Percentiles rank a stretch among this genome's conserved stretches.
These are phyloP conservation scores for Ilyonectria robusta DNA, from an alignment of 2,329 filamentous ascomycete species.

Conservation along the genomic window DNA sequence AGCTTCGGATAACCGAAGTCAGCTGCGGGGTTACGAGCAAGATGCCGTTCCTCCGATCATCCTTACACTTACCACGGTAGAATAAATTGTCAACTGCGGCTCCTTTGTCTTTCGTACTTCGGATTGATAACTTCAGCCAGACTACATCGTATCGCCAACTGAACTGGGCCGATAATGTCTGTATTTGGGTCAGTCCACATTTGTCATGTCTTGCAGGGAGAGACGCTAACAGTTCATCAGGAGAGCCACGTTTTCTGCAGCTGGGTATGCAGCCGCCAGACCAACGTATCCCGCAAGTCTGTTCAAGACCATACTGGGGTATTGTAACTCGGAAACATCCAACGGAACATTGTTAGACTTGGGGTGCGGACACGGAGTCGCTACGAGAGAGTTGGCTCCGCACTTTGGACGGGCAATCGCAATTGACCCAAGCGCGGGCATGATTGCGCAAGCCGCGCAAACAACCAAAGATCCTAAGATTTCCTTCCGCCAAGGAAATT, in stretches of 20 bases:
- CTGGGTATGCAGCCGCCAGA: slow-evolving; percentile 72
- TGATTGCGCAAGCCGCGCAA: slow-evolving; percentile 66
- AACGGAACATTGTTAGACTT: slow-evolving; percentile 65
- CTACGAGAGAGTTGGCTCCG: slow-evolving; percentile 67
- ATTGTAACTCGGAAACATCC: slow-evolving; percentile 59
- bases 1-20: slow-evolving; percentile 31
- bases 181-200: slow-evolving; percentile 43
- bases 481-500: slow-evolving; percentile 63
- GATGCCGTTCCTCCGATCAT: slow-evolving; percentile 36
- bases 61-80: slow-evolving; percentile 1
- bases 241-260: slow-evolving; percentile 68
- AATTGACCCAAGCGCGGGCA: slow-evolving; percentile 70
- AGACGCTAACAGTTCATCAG: slow-evolving; percentile 50
- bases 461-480: slow-evolving; percentile 61
- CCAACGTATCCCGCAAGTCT: slow-evolving; percentile 70
- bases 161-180: slow-evolving; percentile 33
- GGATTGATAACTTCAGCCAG: not conserved
- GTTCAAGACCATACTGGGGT: slow-evolving; percentile 67
- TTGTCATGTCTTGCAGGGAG: not conserved
- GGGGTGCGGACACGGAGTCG: slow-evolving; percentile 74
- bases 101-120: not conserved
- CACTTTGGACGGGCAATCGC: slow-evolving; percentile 66
- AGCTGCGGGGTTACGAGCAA: slow-evolving; percentile 41
- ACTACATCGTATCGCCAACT: not conserved
- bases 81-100: slow-evolving; percentile 10